These are phyloP conservation scores for Scutellaria baicalensis DNA, from an alignment of 257 asterid genomes.

Conservation along the genomic window DNA sequence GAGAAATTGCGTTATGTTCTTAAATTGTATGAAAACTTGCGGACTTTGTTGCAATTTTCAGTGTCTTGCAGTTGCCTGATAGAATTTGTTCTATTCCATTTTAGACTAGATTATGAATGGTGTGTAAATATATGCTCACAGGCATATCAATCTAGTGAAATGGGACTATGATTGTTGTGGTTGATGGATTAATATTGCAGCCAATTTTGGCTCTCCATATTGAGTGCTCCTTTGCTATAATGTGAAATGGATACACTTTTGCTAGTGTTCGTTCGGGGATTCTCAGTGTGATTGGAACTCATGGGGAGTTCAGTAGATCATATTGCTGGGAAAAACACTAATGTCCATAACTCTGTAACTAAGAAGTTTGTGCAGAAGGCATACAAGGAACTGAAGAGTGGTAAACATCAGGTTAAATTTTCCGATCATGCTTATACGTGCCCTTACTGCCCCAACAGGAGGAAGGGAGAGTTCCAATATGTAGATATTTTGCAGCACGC, in stretches of 20 bases:
- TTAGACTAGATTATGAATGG: neutral
- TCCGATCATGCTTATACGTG: constrained; percentile 54
- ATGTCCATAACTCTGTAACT: constrained; percentile 26
- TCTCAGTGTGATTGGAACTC: constrained; percentile 17
- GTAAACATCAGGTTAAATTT: constrained; percentile 42
- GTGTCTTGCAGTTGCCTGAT: neutral
- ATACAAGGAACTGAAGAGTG: constrained; percentile 45
- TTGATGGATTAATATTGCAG: neutral
- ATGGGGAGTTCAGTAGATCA: constrained; percentile 35
- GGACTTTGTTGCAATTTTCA: neutral
- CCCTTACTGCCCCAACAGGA: constrained; percentile 69
- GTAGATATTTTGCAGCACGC: constrained; percentile 69
- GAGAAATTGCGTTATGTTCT: neutral
- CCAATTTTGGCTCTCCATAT: neutral
- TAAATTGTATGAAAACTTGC: neutral
- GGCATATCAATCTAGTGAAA: neutral
- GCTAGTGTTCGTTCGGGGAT: neutral
- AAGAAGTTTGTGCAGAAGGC: constrained; percentile 25
- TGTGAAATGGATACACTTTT: neutral
- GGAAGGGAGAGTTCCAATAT: constrained; percentile 40
- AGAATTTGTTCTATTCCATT: neutral
- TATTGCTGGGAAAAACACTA: constrained; percentile 28
- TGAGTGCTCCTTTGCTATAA: neutral
- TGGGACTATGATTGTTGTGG: neutral
- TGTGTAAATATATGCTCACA: neutral